These are phyloP conservation scores for Fusarium foetens DNA, from an alignment of 2,329 filamentous ascomycete species.

Conservation along the genomic window DNA sequence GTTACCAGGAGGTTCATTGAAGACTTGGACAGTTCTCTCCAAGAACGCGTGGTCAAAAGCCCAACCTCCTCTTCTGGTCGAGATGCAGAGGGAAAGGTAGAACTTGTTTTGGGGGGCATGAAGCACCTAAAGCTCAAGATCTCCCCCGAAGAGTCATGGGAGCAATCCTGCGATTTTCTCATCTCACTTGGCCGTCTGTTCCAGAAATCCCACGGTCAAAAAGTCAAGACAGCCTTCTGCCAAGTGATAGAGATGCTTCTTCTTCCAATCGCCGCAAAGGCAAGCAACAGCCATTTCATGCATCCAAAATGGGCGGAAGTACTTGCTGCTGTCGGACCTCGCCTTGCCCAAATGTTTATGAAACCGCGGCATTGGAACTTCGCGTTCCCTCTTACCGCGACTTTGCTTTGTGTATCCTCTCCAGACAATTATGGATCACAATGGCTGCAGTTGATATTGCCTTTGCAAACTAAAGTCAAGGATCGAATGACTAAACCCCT, in stretches of 20 bases:
- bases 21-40: constrained; percentile 82
- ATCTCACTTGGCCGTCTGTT: constrained; percentile 84
- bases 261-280: constrained; percentile 85
- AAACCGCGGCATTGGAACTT: constrained; percentile 94
- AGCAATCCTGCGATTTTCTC: constrained; percentile 89
- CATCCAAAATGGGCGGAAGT: constrained; percentile 89
- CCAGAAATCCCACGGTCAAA: constrained; percentile 83
- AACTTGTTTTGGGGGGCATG: constrained; percentile 91
- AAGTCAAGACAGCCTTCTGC: constrained; percentile 94
- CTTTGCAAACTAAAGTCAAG: constrained; percentile 83
- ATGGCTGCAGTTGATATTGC: constrained; percentile 84
- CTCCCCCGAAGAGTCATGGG: constrained; percentile 79
- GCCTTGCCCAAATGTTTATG: constrained; percentile 83
- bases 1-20: constrained; percentile 84
- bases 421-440: constrained; percentile 84
- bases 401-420: constrained; percentile 87
- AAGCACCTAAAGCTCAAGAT: constrained; percentile 84
- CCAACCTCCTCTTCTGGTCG: constrained; percentile 65
- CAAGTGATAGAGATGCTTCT: constrained; percentile 88
- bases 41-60: constrained; percentile 77
- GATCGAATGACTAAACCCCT: constrained; percentile 82
- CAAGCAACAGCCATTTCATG: constrained; percentile 78
- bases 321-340: constrained; percentile 78
- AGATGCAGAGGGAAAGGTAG: constrained; percentile 82
- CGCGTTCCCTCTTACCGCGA: constrained; percentile 87